Base-by-base conservation (phyloP, 371 early-diverging fungal species). In the Mycotypha africana region DNA sequence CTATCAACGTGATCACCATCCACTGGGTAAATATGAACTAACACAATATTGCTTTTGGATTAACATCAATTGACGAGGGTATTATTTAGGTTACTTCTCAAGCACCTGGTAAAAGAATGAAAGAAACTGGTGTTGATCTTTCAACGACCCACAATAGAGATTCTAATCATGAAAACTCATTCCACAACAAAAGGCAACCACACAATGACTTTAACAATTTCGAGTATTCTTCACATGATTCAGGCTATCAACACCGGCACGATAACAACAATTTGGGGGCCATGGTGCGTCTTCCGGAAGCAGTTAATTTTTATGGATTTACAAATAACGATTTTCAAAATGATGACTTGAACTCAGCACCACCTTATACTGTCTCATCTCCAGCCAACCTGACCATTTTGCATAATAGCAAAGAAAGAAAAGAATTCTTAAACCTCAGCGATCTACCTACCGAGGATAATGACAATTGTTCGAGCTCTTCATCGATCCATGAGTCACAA, bases 1-100 rank as follows among this genome's bases (percentile, higher is more conserved):
- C 77, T 0, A 56, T 78, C 41, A 80, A 78, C 42, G 73, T 74
- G 4, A 54, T 73, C 16, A 66, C 75, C 1, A 61, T 80, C 36
- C 80, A 80, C 47, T 79, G 78, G 78, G 77, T 76, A n/a, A 55
- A 24, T 22, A 17, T 3, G 36, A 14, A 23, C n/a, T 16, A 35
- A 12, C 33, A 34, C 10, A 4, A 8, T 28, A 15, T 34, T 25
- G n/a, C 5, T 17, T 19, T 14, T 47, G 28, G 3, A 37, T 31
- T 31, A 4, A 31, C 3, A 12, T 17, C 19, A 26, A 14, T 25
- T 15, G 23, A 23, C 11, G n/a, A n/a, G n/a, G n/a, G n/a, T 37
- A 17, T 23, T 23, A 12, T 37, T 23, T 52, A 53, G 53, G 53
- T 56, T 1, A 56, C 56, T 24, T 50, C 51, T 2, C 56, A 56